Conservation (phyloP, 2,329 filamentous ascomycete genomes). For the Xylariaceae sp. region DNA sequence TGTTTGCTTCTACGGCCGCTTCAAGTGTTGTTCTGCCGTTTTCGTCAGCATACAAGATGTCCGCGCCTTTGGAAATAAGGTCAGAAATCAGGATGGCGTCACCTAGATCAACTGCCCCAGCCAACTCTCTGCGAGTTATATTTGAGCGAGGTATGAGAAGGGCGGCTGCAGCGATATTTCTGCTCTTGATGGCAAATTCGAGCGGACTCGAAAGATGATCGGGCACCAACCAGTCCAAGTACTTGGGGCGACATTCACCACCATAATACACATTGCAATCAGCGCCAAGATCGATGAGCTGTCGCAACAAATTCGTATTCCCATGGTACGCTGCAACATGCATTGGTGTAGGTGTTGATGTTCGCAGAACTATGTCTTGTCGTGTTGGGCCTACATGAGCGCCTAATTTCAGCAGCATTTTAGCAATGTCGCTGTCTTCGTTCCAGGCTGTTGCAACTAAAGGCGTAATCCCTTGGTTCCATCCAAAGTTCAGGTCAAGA, state of each 20-base stretch:
- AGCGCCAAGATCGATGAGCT: neutral
- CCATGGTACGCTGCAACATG: slow-evolving; percentile 12
- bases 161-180: neutral
- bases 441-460: slow-evolving; percentile 18
- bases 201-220: neutral
- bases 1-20: neutral
- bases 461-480: neutral
- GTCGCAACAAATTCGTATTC: neutral
- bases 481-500: neutral
- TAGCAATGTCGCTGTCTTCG: neutral
- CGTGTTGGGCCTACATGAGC: neutral
- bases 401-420: neutral
- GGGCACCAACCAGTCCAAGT: too few relatives aligned
- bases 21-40: neutral
- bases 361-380: neutral
- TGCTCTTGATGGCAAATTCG: neutral
- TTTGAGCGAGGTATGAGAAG: neutral
- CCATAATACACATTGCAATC: slow-evolving; percentile 8
- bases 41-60: neutral
- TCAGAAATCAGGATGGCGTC: neutral
- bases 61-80: neutral
- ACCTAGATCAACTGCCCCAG: neutral
- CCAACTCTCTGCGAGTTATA: neutral
- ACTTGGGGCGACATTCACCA: too few relatives aligned
- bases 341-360: neutral